Conservation (phyloP, 257 asterid species). For the Solanum piurae region DNA sequence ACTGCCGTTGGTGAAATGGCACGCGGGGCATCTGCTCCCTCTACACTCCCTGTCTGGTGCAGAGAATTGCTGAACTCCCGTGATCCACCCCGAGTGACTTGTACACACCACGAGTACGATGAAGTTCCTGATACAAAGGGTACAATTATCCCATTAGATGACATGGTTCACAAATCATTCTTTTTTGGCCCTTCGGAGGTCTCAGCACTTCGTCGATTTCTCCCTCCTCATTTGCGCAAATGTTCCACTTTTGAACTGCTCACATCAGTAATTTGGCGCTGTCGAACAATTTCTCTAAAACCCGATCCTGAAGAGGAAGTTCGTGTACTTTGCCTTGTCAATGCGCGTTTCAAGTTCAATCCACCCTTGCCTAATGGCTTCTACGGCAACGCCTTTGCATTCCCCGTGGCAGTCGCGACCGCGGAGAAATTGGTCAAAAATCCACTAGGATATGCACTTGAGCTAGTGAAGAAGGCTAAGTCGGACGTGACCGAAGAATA, state of each 20-base stretch:
- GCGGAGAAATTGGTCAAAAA: slow-evolving; percentile 9
- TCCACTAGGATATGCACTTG: slow-evolving; percentile 21
- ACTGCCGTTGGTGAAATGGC: slow-evolving; percentile 52
- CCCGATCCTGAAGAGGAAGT: slow-evolving; percentile 22
- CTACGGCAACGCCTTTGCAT: slow-evolving; percentile 28
- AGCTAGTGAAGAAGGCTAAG: slow-evolving; percentile 17
- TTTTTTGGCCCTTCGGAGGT: slow-evolving; percentile 37
- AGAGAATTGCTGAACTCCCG: slow-evolving; percentile 44
- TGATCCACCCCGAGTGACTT: slow-evolving; percentile 26
- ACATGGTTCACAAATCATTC: slow-evolving; percentile 38
- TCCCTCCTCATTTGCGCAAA: slow-evolving; percentile 25
- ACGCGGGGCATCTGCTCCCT: slow-evolving; percentile 32
- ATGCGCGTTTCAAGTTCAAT: slow-evolving; percentile 5
- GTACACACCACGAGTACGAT: slow-evolving; percentile 46
- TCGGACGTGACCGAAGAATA: slow-evolving; percentile 15
- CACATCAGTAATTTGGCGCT: slow-evolving; percentile 22
- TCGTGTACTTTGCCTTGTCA: slow-evolving; percentile 13
- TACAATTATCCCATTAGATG: slow-evolving; percentile 29
- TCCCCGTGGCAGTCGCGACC: slow-evolving; percentile 19
- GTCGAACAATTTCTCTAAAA: slow-evolving; percentile 18
- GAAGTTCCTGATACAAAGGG: slow-evolving; percentile 32
- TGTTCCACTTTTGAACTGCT: slow-evolving; percentile 27
- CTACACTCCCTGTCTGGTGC: slow-evolving; percentile 45
- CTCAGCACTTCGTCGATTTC: slow-evolving; percentile 26
- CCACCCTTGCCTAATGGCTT: slow-evolving; percentile 16